Evolutionary conservation across 169 alveolate genomes (phyloP).

Genomic region (Theileria equi): DNA sequence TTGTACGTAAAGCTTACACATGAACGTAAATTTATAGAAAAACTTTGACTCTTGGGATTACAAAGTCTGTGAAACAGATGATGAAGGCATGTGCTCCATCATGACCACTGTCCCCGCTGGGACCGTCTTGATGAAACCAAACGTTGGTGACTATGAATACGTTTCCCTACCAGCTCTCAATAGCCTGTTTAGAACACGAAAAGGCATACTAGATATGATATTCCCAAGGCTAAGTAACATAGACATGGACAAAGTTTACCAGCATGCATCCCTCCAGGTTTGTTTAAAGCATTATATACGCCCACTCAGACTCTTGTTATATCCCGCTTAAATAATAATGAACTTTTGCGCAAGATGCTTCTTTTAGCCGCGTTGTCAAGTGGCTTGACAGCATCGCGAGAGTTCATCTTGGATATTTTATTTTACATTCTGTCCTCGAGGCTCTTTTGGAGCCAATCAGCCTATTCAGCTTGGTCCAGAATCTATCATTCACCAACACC

Average conservation of each 20-base stretch:
- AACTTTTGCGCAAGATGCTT: background rate
- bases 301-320: constrained; percentile 40
- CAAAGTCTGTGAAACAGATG: background rate
- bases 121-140: constrained; percentile 50
- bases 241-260: constrained; percentile 36
- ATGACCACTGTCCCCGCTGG: constrained; percentile 52
- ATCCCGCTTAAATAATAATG: constrained; percentile 8
- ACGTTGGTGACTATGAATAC: constrained; percentile 12
- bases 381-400: constrained; percentile 9
- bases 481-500: constrained; percentile 53
- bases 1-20: background rate
- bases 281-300: background rate
- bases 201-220: constrained; percentile 17
- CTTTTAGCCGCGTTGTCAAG: background rate
- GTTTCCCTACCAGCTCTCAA: constrained; percentile 40
- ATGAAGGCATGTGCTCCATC: constrained; percentile 34
- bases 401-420: constrained; percentile 30
- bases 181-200: constrained; percentile 19
- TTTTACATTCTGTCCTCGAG: constrained; percentile 17
- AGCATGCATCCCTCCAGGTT: constrained; percentile 55
- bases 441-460: constrained; percentile 45
- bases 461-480: constrained; percentile 55
- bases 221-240: constrained; percentile 23
- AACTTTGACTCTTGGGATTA: constrained; percentile 13
- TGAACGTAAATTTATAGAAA: background rate